These are phyloP conservation scores for Epichloe festucae DNA, from an alignment of 2,329 filamentous ascomycete genomes.

Conservation along the genomic window DNA sequence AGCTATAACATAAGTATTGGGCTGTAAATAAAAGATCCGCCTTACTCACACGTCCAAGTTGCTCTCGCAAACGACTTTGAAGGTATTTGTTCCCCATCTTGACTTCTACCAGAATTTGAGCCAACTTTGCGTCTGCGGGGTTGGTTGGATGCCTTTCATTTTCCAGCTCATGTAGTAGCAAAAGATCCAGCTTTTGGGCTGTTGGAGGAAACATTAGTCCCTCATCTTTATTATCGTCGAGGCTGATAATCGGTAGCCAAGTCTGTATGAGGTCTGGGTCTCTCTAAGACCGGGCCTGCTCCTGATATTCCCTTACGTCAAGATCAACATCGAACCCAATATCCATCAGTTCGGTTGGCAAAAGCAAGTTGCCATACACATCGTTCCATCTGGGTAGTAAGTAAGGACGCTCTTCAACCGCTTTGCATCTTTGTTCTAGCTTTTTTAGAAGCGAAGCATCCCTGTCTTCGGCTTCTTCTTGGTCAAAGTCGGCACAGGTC, in stretches of 20 bases:
- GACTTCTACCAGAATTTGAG: neutral
- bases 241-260: constrained; percentile 4
- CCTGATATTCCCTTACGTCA: neutral
- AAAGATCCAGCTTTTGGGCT: neutral
- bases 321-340: neutral
- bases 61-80: neutral
- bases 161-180: constrained; percentile 5
- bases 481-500: neutral
- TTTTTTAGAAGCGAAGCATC: neutral
- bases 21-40: neutral
- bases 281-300: constrained; percentile 2
- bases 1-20: constrained; percentile 1
- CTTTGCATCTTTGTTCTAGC: neutral
- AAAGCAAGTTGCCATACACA: neutral
- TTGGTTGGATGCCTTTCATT: neutral
- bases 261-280: constrained; percentile 3
- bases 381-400: constrained; percentile 3
- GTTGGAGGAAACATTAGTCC: constrained; percentile 2
- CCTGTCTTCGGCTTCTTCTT: neutral
- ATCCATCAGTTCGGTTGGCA: constrained; percentile 2
- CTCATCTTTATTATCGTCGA: constrained; percentile 5
- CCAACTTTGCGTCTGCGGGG: constrained; percentile 1
- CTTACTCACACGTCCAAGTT: neutral
- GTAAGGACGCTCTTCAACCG: neutral
- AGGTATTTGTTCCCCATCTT: neutral